Evolutionary conservation across 495 filamentous ascomycete species (phyloP).

Genomic region (Annulohypoxylon moriforme): DNA sequence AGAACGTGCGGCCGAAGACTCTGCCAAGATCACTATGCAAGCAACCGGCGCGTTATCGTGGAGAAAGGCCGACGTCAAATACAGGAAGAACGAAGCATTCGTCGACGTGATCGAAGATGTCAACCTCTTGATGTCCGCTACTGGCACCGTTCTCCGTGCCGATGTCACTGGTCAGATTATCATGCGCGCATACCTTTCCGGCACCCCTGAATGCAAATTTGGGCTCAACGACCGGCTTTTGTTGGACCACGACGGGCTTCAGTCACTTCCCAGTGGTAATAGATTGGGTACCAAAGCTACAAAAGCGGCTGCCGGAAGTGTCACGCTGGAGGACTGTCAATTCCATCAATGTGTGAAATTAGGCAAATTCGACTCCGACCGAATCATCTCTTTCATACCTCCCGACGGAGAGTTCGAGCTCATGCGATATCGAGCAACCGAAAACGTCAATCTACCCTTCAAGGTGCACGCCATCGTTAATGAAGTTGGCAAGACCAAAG

Average conservation of each 20-base stretch:
- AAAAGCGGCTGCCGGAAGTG: conserved; percentile 93
- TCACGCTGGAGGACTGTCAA: conserved; percentile 97
- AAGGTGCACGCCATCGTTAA: conserved; percentile 99
- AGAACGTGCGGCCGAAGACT: conserved; percentile 90
- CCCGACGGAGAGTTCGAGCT: conserved; percentile 99
- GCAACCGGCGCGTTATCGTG: conserved; percentile 97
- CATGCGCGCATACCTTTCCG: conserved; percentile 97
- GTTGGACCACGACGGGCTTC: conserved; percentile 80
- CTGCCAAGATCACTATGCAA: conserved; percentile 98
- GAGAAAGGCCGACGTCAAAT: conserved; percentile 96
- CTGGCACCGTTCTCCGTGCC: conserved; percentile 92
- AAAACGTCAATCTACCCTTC: conserved; percentile 99
- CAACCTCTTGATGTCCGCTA: conserved; percentile 97
- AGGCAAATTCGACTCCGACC: conserved; percentile 95
- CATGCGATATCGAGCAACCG: conserved; percentile 99
- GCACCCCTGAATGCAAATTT: conserved; percentile 99
- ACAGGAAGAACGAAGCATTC: conserved; percentile 99
- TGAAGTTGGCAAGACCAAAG: conserved; percentile 95
- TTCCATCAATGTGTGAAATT: conserved; percentile 99
- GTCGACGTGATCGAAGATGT: conserved; percentile 99
- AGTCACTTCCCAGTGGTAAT: conserved; percentile 74
- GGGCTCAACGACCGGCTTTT: conserved; percentile 96
- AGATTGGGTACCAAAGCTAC: conserved; percentile 83
- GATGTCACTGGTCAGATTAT: conserved; percentile 98
- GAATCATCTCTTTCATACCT: conserved; percentile 97